Base-by-base conservation (phyloP, 1,139 yeast genomes). In the Lodderomyces oxycetoniae region DNA sequence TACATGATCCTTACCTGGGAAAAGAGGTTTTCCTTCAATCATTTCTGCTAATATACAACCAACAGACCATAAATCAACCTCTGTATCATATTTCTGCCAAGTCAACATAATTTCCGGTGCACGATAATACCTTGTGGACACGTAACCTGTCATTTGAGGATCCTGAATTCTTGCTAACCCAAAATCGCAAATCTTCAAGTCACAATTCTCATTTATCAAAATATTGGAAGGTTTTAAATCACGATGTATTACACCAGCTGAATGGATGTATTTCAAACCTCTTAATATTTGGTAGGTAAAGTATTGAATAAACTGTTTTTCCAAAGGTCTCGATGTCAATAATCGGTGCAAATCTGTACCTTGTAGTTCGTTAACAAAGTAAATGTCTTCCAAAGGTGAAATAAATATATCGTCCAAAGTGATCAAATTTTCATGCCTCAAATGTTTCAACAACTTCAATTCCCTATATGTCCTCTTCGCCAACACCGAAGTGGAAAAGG, bases 81-180 rank as follows among this genome's bases (percentile, higher is more conserved):
- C 97, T n/a, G 88, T 83, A 55, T 91, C 97, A 63, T 91, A 91
- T 59, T 93, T 89, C 60, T 91, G 99, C 99, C 99, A 91, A 17
- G 97, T 89, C 47, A 91, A 74, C 99, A 91, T 91, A 59, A 91
- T 91, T 61, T 91, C 99, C 2, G 98, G 99, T 0, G 98, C 99
- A 46, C 99, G 74, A 60, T 91, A 91, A 69, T 91, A 93, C 51
- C 99, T 67, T 3, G 99, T 91, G 13, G 95, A 83, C 12, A 91
- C 98, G 58, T 91, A 91, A 21, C 98, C 99, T 1, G 98, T 91
- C 98, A 91, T 91, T 59, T 91, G 97, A 9, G 96, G 96, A 61
- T 91, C 97, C 66, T 91, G 96, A 55, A 91, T 85, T 56, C 98
- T 74, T 23, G 97, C 97, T 43, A 91, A 70, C 17, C 98, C 98